Conservation (phyloP, 345 rosid species). For the Hibiscus mutabilis region DNA sequence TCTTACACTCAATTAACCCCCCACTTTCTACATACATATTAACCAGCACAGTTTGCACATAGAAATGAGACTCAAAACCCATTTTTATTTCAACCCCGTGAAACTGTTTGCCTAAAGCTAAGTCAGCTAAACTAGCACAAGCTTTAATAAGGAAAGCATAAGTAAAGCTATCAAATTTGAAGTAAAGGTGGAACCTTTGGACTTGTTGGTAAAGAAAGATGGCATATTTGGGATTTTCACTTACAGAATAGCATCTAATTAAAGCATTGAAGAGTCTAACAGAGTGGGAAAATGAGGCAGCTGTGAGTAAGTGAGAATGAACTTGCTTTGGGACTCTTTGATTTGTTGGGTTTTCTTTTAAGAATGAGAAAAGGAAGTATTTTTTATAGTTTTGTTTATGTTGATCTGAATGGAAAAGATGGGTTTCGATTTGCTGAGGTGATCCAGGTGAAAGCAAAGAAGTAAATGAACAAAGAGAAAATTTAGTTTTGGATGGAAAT, state of each 20-base stretch:
- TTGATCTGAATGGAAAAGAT: not conserved
- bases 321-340: constrained; percentile 31
- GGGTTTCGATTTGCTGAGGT: not conserved
- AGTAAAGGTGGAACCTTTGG: constrained; percentile 24
- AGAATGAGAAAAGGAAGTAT: constrained; percentile 19
- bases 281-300: constrained; percentile 22
- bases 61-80: constrained; percentile 55
- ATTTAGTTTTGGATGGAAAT: not conserved
- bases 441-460: not conserved
- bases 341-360: constrained; percentile 26
- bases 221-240: constrained; percentile 32
- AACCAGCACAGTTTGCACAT: constrained; percentile 62
- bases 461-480: not conserved
- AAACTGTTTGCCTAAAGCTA: constrained; percentile 42
- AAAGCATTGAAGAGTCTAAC: constrained; percentile 41
- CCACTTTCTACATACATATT: constrained; percentile 35
- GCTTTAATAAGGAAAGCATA: constrained; percentile 47
- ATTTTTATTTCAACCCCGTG: constrained; percentile 46
- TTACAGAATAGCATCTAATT: constrained; percentile 48
- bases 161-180: constrained; percentile 55
- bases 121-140: constrained; percentile 26
- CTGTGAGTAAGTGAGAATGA: constrained; percentile 20
- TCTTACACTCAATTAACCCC: constrained; percentile 20
- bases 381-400: constrained; percentile 9
- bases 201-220: constrained; percentile 45